A percentile compares a stretch with the other conserved stretches of the same genome.
phyloP scores from a whole-genome alignment of 2,329 filamentous ascomycete species.

The Xylariales sp. region DNA sequence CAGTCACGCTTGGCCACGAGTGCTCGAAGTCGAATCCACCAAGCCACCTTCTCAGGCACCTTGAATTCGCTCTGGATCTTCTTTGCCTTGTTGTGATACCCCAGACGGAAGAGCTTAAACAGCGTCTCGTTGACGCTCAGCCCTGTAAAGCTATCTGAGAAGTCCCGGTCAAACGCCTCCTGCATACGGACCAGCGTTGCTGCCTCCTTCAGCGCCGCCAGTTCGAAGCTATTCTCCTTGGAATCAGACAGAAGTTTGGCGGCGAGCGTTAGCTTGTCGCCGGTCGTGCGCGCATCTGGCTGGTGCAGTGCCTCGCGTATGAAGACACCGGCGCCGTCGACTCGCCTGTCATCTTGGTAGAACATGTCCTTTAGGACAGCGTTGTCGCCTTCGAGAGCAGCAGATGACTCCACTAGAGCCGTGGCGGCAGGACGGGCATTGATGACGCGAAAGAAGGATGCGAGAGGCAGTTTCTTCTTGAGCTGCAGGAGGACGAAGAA shows the following conservation, averaged over 20 bases:
- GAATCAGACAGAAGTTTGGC: conserved; percentile 78
- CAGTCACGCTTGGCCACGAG: conserved; percentile 88
- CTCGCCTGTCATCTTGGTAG: conserved; percentile 89
- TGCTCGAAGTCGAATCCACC: conserved; percentile 84
- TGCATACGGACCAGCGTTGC: conserved; percentile 78
- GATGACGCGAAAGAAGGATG: conserved; percentile 88
- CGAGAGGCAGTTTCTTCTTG: conserved; percentile 84
- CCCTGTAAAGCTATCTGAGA: conserved; percentile 72
- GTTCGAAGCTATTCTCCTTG: conserved; percentile 71
- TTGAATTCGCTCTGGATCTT: conserved; percentile 92
- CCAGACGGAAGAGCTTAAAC: conserved; percentile 77
- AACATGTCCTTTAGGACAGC: conserved; percentile 88
- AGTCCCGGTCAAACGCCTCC: conserved; percentile 78
- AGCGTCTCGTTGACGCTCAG: conserved; percentile 88
- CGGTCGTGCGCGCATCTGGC: conserved; percentile 61
- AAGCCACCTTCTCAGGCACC: conserved; percentile 81
- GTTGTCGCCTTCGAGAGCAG: conserved; percentile 65
- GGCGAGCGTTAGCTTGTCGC: conserved; percentile 85
- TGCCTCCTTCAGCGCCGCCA: conserved; percentile 74
- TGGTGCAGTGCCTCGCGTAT: conserved; percentile 78
- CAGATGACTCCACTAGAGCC: conserved; percentile 82
- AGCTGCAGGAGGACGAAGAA: conserved; percentile 82
- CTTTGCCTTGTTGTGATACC: conserved; percentile 78
- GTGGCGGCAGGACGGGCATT: conserved; percentile 81
- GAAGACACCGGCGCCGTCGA: conserved; percentile 85